A percentile compares a stretch with the other conserved stretches of the same genome.
These are phyloP conservation scores for Amborella trichopoda DNA, from an alignment of 164 flowering plant species.

Conservation along the genomic window DNA sequence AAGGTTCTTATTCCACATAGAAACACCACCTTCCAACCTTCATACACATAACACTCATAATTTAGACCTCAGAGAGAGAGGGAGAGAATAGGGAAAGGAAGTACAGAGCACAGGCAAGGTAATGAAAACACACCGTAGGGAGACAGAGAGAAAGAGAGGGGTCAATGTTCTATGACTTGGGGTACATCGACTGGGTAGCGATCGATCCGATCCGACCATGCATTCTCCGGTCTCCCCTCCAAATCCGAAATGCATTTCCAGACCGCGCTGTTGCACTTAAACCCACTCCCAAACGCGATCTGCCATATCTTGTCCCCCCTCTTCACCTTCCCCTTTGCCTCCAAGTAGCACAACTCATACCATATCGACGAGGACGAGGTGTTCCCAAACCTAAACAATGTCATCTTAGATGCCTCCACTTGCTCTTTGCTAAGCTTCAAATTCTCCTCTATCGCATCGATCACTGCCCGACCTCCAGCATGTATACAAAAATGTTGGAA, in stretches of 20 bases:
- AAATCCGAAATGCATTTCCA: slow-evolving; percentile 13
- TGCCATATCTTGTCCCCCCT: slow-evolving; percentile 13
- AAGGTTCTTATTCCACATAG: too few relatives aligned
- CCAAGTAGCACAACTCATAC: slow-evolving; percentile 11
- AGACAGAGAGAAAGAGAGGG: background rate
- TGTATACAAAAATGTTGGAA: slow-evolving; percentile 11
- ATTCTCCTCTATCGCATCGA: slow-evolving; percentile 6
- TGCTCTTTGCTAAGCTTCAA: slow-evolving; percentile 5
- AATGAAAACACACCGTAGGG: background rate
- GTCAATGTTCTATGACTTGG: slow-evolving; percentile 1
- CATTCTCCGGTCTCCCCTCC: slow-evolving; percentile 3
- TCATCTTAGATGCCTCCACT: slow-evolving; percentile 9
- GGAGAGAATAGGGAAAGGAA: background rate
- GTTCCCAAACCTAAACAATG: slow-evolving; percentile 14
- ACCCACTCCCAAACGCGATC: slow-evolving; percentile 12
- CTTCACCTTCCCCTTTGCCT: slow-evolving; percentile 12
- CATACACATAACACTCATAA: too few relatives aligned
- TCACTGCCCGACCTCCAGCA: slow-evolving; percentile 11
- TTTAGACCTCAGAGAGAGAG: too few relatives aligned
- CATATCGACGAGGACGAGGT: slow-evolving; percentile 13
- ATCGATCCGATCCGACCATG: slow-evolving; percentile 14
- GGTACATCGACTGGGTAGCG: slow-evolving; percentile 10
- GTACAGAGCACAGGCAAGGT: background rate
- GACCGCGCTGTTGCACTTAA: slow-evolving; percentile 12
- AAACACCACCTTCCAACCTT: too few relatives aligned